These are phyloP conservation scores for Mortierella polycephala DNA, from an alignment of 371 early-diverging fungal species.

Conservation along the genomic window DNA sequence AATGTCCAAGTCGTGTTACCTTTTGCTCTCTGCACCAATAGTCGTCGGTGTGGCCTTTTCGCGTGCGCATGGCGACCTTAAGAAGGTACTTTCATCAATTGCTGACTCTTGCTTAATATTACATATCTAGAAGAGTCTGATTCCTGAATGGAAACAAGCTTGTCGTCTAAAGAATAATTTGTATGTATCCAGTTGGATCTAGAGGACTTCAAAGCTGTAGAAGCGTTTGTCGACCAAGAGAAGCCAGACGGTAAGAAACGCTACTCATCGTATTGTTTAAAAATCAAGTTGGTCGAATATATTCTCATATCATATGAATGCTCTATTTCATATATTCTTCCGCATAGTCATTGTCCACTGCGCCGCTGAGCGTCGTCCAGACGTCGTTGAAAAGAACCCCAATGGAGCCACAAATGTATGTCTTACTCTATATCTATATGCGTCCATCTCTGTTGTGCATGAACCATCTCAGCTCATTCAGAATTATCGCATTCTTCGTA, in stretches of 20 bases:
- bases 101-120: neutral
- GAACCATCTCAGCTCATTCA: neutral
- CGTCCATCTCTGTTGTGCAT: neutral
- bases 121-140: no score
- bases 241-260: conserved; percentile 67
- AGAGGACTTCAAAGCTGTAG: conserved; percentile 64
- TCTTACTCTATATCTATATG: neutral
- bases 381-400: conserved; percentile 78
- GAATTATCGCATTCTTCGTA: neutral
- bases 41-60: conserved; percentile 81
- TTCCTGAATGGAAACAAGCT: no score
- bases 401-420: conserved; percentile 65
- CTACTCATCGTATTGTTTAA: neutral
- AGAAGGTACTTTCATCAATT: conserved; percentile 59
- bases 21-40: conserved; percentile 10
- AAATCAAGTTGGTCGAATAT: neutral
- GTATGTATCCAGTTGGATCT: conserved; percentile 67
- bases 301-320: neutral
- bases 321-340: neutral
- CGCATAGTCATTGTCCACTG: conserved; percentile 78
- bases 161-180: neutral
- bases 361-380: conserved; percentile 90
- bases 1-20: neutral
- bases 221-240: conserved; percentile 62
- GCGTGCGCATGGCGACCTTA: conserved; percentile 65